These are phyloP conservation scores for Pseudognaphalium luteoalbum DNA, from an alignment of 129 eudicot genomes.

Conservation along the genomic window DNA sequence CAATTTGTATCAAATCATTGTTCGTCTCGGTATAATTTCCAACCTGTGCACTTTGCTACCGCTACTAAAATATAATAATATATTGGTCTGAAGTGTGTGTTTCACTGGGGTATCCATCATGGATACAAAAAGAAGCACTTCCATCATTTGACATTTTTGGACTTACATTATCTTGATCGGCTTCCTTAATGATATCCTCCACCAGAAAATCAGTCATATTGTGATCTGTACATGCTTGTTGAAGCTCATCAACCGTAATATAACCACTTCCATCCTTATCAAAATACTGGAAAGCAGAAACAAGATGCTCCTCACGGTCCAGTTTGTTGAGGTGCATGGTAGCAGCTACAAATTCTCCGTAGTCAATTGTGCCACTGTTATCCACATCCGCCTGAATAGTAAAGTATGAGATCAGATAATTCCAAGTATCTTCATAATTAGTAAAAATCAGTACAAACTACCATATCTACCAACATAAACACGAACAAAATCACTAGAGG, in stretches of 20 bases:
- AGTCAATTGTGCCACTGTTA: conserved; percentile 85
- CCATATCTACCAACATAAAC: background rate
- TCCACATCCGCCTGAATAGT: conserved; percentile 73
- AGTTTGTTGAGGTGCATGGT: conserved; percentile 49
- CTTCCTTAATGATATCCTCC: conserved; percentile 86
- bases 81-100: background rate
- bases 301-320: conserved; percentile 51
- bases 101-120: background rate
- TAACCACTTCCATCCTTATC: conserved; percentile 54
- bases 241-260: conserved; percentile 82
- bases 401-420: conserved; percentile 2
- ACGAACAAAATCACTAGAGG: background rate
- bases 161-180: conserved; percentile 94
- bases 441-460: background rate
- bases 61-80: background rate
- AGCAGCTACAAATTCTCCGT: conserved; percentile 50
- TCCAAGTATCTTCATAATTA: background rate
- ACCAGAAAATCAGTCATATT: conserved; percentile 62
- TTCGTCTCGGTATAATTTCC: background rate
- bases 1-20: background rate
- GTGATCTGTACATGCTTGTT: conserved; percentile 84
- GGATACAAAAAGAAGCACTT: background rate
- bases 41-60: background rate
- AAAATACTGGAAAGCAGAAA: conserved; percentile 49
- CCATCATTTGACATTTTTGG: background rate